Percentiles rank a stretch among this genome's conserved stretches.
Conservation (phyloP, 805 yeast genomes). For the Saturnispora quitensis region DNA sequence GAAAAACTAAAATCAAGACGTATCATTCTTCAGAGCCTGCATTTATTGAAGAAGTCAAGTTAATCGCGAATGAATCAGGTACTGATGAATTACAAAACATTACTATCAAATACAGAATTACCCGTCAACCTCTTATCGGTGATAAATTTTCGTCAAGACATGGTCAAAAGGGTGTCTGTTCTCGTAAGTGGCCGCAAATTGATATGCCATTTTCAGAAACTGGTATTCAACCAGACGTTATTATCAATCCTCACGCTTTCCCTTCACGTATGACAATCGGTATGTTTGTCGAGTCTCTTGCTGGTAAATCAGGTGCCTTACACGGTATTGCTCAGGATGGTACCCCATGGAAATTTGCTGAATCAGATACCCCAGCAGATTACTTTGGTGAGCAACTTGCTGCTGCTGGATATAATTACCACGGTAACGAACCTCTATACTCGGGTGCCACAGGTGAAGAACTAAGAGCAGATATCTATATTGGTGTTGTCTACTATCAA, state of each 20-base stretch:
- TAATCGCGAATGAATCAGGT: conserved; percentile 74
- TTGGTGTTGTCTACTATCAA: conserved; percentile 96
- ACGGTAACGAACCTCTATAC: conserved; percentile 98
- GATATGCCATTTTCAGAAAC: conserved; percentile 96
- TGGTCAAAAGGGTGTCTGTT: conserved; percentile 98
- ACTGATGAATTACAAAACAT: conserved; percentile 75
- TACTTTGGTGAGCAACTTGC: conserved; percentile 89
- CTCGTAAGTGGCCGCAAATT: conserved; percentile 94
- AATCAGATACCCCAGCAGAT: conserved; percentile 92
- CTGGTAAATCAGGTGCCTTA: conserved; percentile 98
- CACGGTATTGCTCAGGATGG: conserved; percentile 97
- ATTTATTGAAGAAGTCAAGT: conserved; percentile 88
- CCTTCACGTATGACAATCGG: conserved; percentile 99
- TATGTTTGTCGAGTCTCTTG: conserved; percentile 96
- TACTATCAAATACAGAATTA: conserved; percentile 81
- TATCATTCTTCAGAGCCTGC: conserved; percentile 95
- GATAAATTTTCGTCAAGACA: conserved; percentile 97
- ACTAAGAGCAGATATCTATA: conserved; percentile 87
- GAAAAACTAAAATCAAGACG: conserved; percentile 84
- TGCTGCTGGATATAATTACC: conserved; percentile 89
- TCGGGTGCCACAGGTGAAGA: conserved; percentile 99
- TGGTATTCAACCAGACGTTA: conserved; percentile 96
- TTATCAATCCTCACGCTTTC: conserved; percentile 98
- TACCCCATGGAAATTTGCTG: conserved; percentile 93
- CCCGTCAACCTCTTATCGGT: conserved; percentile 91